Percentiles rank a stretch among this genome's conserved stretches.
These are phyloP conservation scores for Floccularia luteovirens DNA, from an alignment of 768 basidiomycete genomes.

Conservation along the genomic window DNA sequence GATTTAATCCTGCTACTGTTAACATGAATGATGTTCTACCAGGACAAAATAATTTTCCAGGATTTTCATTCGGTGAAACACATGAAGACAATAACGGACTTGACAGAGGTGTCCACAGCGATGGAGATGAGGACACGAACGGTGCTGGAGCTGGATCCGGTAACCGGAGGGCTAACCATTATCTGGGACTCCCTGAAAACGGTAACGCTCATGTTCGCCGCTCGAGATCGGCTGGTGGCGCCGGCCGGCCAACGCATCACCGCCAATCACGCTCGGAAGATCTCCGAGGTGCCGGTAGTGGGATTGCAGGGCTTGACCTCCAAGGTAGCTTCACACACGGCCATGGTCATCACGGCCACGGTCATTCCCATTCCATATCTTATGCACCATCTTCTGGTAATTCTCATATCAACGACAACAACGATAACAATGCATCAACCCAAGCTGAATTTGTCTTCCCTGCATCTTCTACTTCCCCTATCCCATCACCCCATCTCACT, in stretches of 20 bases:
- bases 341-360: neutral
- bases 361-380: neutral
- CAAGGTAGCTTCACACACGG: neutral
- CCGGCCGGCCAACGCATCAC: constrained; percentile 31
- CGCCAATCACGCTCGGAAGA: constrained; percentile 61
- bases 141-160: too few species aligned
- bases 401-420: constrained; percentile 7
- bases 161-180: too few species aligned
- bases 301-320: neutral
- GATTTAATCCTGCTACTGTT: constrained; percentile 17
- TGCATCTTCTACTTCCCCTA: neutral
- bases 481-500: neutral
- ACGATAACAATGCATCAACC: constrained; percentile 5
- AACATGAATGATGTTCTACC: constrained; percentile 35
- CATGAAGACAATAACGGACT: constrained; percentile 7
- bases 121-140: too few species aligned
- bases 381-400: neutral
- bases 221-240: constrained; percentile 42
- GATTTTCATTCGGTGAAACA: neutral
- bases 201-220: constrained; percentile 28
- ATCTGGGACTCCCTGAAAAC: neutral
- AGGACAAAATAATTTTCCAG: too few species aligned
- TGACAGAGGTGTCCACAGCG: too few species aligned
- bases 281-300: constrained; percentile 16
- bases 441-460: neutral